Percentiles rank a stretch among this genome's conserved stretches.
phyloP scores from a whole-genome alignment of 2,329 filamentous ascomycete species.

The Aspergillus fumigatus region DNA sequence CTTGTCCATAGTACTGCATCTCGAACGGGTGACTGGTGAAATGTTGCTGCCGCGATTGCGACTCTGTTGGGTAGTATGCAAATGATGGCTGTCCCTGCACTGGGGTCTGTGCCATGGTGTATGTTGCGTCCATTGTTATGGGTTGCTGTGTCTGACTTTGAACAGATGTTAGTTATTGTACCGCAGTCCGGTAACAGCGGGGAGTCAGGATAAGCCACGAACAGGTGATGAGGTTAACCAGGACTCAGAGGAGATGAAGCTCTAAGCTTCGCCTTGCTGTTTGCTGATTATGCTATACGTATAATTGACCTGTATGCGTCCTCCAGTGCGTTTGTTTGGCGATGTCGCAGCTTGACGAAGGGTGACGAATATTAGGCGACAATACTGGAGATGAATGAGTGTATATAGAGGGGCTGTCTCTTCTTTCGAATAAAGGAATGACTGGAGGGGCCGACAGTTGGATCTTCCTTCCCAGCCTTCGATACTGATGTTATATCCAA shows the following conservation, averaged over 20 bases:
- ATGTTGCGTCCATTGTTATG: conserved; percentile 61
- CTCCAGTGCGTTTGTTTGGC: neutral
- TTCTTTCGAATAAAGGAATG: conserved; percentile 29
- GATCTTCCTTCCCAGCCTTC: neutral
- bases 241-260: neutral
- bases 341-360: neutral
- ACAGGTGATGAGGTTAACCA: conserved; percentile 1
- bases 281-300: neutral
- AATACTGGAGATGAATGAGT: conserved; percentile 14
- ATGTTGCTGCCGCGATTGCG: conserved; percentile 70
- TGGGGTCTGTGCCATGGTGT: conserved; percentile 46
- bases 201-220: neutral
- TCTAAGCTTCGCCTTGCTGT: neutral
- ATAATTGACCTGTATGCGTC: neutral
- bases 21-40: conserved; percentile 63
- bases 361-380: conserved; percentile 4
- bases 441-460: conserved; percentile 23
- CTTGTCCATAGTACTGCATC: conserved; percentile 38
- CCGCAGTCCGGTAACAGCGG: neutral
- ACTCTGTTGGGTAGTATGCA: conserved; percentile 78
- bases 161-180: conserved; percentile 4
- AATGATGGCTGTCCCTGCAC: conserved; percentile 69
- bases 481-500: conserved; percentile 1
- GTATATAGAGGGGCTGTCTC: conserved; percentile 27
- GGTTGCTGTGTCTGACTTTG: conserved; percentile 4